Base-by-base conservation (phyloP, 169 alveolate genomes). In the Eimeria maxima region DNA sequence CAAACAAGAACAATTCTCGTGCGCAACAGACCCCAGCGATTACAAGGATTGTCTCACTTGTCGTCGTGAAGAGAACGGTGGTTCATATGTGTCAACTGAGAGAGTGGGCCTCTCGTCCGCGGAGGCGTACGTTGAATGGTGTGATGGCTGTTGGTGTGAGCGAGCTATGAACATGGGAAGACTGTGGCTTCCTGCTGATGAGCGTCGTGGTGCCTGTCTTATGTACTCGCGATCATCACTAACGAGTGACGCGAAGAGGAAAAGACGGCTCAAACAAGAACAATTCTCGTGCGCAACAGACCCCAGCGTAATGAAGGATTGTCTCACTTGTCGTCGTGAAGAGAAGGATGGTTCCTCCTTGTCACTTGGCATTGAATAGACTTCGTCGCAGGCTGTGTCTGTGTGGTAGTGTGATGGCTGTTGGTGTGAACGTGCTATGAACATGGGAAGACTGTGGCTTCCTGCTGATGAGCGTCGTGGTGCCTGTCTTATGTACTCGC, bases 381-480 rank as follows among this genome's bases (percentile, higher is more conserved):
- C 50, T 22, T 60, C 69, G 69, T 60, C 69, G 16, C 44, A 14
- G 5, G 55, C 63, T 57, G 24, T 24, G 3, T 33, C 74, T 50
- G 76, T 83, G 50, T 57, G 91, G 0, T 60, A 50, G 69, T 60
- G 69, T 24, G 91, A 0, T 24, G 91, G 76, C 4, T 83, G 91
- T 27, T 83, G 71, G 76, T 53, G 91, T 10, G 91, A 47, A 76
- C 74, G 91, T 8, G 91, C 91, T 83, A 83, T n/a, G 91, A 83
- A 55, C 91, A 83, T 50, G 91, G 91, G 91, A 27, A 83, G 91
- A 24, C 91, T 83, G 91, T 83, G 91, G 80, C 38, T 84, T 33
- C 93, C 93, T 60, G 93, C 93, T 84, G 93, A 84, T 84, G 93
- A 84, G 63, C 93, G 93, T 57, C 93, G 33, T 3, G 93, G 93